These are phyloP conservation scores for Torrubiella hemipterigena DNA, from an alignment of 2,329 filamentous ascomycete species.

Conservation along the genomic window DNA sequence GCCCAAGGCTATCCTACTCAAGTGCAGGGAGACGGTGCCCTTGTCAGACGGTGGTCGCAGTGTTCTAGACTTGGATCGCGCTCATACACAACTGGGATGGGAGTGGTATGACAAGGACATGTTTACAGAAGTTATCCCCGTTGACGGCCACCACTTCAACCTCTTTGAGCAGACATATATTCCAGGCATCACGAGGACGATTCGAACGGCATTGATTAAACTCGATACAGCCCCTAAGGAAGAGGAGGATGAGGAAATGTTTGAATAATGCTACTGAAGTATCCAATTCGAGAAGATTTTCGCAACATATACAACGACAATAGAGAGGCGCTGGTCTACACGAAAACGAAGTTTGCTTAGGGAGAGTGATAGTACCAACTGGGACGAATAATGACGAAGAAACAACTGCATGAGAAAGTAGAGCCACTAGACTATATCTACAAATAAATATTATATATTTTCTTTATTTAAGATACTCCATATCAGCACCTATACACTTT, in stretches of 20 bases:
- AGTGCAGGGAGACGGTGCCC: constrained; percentile 28
- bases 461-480: no score
- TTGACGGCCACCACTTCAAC: constrained; percentile 40
- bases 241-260: background rate
- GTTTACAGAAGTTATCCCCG: constrained; percentile 31
- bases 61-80: constrained; percentile 30
- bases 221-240: constrained; percentile 4
- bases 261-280: no score
- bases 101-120: constrained; percentile 29
- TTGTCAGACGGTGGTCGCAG: constrained; percentile 14
- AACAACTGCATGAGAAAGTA: no score
- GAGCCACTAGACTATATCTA: no score
- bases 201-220: constrained; percentile 8
- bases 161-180: constrained; percentile 24
- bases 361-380: no score
- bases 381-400: no score
- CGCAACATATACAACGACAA: no score
- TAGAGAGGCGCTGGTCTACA: no score
- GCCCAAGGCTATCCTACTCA: constrained; percentile 32
- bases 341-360: no score
- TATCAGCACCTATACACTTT: no score
- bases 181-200: constrained; percentile 13
- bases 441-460: no score
- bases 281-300: no score
- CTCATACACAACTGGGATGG: constrained; percentile 35